Percentiles rank a stretch among this genome's conserved stretches.
Evolutionary conservation across 2,329 filamentous ascomycete species (phyloP).

Genomic region (Claviceps pusilla): DNA sequence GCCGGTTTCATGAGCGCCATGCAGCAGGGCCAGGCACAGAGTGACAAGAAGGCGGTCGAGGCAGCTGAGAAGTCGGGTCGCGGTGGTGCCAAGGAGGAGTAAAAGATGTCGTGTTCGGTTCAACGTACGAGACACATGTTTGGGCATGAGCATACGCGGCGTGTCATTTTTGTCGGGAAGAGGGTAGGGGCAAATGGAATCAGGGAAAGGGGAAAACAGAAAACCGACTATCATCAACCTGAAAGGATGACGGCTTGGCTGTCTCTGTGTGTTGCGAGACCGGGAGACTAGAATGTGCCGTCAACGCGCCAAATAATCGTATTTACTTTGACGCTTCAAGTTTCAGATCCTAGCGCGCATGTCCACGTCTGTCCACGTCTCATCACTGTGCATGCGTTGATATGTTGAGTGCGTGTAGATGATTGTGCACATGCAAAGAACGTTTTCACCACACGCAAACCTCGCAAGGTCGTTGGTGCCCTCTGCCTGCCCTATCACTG

Average conservation of each 20-base stretch:
- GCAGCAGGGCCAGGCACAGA: slow-evolving; percentile 61
- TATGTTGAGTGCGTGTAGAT: too few species aligned
- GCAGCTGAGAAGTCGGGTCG: slow-evolving; percentile 60
- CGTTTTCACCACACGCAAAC: too few species aligned
- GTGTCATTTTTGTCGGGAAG: neutral
- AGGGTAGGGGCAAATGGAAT: neutral
- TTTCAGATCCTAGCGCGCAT: too few species aligned
- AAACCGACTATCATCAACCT: neutral
- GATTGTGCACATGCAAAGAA: too few species aligned
- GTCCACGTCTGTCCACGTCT: too few species aligned
- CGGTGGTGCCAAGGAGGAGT: slow-evolving; percentile 60
- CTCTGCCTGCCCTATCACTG: neutral
- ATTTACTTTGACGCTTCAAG: neutral
- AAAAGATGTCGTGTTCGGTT: slow-evolving; percentile 14
- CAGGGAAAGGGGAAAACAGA: too few species aligned
- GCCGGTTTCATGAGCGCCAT: slow-evolving; percentile 72
- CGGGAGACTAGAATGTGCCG: neutral
- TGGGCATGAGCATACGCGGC: neutral
- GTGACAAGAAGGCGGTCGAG: slow-evolving; percentile 81
- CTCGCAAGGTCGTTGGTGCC: too few species aligned
- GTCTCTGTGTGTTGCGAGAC: neutral
- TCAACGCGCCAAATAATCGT: neutral
- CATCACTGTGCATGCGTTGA: too few species aligned
- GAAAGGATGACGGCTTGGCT: neutral
- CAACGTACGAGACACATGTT: neutral